phyloP scores from a whole-genome alignment of 768 basidiomycete species.

The Collybia sordida region DNA sequence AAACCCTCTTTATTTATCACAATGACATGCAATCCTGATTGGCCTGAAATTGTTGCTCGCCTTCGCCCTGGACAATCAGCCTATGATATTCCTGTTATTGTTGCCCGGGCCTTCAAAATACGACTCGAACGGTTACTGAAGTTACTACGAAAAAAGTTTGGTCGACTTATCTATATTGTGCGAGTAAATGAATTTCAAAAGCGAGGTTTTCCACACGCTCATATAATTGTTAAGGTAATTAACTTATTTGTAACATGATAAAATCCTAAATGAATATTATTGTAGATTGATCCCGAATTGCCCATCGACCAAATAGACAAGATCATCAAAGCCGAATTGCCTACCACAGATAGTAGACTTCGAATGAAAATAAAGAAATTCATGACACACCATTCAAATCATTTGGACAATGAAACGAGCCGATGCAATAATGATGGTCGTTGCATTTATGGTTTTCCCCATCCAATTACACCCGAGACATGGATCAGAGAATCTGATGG shows the following conservation, averaged over 20 bases:
- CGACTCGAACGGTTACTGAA: slow-evolving; percentile 15
- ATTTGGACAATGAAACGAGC: neutral
- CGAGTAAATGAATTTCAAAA: slow-evolving; percentile 36
- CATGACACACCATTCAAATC: neutral
- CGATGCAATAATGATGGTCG: neutral
- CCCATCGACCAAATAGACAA: neutral
- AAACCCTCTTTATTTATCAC: slow-evolving; percentile 36
- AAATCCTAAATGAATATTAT: neutral
- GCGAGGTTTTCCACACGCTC: slow-evolving; percentile 37
- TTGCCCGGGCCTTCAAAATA: slow-evolving; percentile 19
- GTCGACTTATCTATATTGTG: slow-evolving; percentile 24
- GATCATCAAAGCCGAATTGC: neutral
- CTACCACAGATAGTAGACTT: neutral
- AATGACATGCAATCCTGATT: slow-evolving; percentile 36
- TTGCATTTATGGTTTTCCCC: neutral
- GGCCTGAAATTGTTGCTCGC: neutral
- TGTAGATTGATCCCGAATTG: slow-evolving; percentile 26
- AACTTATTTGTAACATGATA: neutral
- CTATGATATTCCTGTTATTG: slow-evolving; percentile 17
- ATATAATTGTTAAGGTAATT: slow-evolving; percentile 29
- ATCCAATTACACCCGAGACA: neutral
- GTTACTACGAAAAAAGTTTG: slow-evolving; percentile 21
- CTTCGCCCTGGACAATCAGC: neutral
- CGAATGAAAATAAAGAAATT: neutral
- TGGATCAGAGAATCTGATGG: too few species aligned